A percentile compares a stretch with the other conserved stretches of the same genome.
Evolutionary conservation across 345 rosid genomes (phyloP).

Genomic region (Lumnitzera littorea): DNA sequence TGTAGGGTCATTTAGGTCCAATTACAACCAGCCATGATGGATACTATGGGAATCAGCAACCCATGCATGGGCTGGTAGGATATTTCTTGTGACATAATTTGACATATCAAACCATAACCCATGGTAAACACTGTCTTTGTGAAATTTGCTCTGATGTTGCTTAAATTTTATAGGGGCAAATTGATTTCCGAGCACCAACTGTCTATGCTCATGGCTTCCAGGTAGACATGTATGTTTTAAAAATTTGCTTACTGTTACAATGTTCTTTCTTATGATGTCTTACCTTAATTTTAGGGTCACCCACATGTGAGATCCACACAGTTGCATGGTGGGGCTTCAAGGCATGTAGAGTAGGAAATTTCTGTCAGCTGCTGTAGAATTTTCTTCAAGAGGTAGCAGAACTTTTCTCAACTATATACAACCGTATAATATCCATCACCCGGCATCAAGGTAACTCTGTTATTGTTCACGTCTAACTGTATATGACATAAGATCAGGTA

Average conservation of each 20-base stretch:
- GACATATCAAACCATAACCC: background rate
- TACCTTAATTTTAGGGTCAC: constrained; percentile 34
- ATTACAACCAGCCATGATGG: constrained; percentile 36
- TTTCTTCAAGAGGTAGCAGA: too few relatives aligned
- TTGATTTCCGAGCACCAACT: constrained; percentile 40
- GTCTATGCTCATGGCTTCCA: constrained; percentile 35
- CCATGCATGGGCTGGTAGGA: constrained; percentile 41
- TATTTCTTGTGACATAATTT: background rate
- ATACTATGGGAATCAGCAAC: constrained; percentile 37
- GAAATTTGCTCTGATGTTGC: constrained; percentile 3
- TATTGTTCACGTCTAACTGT: too few relatives aligned
- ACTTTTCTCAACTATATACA: too few relatives aligned
- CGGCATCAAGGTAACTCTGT: too few relatives aligned
- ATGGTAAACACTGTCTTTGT: background rate
- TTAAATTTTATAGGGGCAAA: constrained; percentile 28
- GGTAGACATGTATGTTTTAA: constrained; percentile 19
- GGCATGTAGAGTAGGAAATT: constrained; percentile 17
- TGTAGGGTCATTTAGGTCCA: constrained; percentile 45
- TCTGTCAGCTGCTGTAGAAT: too few relatives aligned
- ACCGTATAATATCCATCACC: too few relatives aligned
- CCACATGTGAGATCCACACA: constrained; percentile 50
- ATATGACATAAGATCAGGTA: too few relatives aligned
- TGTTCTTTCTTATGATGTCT: background rate
- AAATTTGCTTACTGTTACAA: background rate
- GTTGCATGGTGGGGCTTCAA: constrained; percentile 46